phyloP scores from a whole-genome alignment of 331 rosid genomes.

The Quercus tomentella region DNA sequence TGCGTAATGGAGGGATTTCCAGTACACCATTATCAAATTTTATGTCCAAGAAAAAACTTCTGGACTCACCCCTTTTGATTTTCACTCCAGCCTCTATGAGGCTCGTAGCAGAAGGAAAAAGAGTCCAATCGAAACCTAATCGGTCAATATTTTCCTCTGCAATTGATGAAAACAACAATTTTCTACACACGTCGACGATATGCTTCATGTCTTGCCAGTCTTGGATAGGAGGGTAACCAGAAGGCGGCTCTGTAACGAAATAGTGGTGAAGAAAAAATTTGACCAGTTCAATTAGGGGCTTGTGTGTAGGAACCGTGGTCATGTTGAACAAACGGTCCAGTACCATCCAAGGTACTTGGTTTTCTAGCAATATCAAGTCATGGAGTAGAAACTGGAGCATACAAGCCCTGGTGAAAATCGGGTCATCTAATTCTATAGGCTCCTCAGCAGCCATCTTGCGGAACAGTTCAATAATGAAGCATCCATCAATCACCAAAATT shows the following conservation, averaged over 20 bases:
- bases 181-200: neutral
- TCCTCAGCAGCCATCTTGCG: rapidly evolving
- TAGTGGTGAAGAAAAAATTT: neutral
- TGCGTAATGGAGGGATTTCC: neutral
- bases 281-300: neutral
- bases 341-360: conserved; percentile 16
- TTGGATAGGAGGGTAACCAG: neutral
- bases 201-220: neutral
- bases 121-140: rapidly evolving
- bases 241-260: neutral
- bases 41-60: neutral
- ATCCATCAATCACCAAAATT: conserved; percentile 21
- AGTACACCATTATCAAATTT: neutral
- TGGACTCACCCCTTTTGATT: neutral
- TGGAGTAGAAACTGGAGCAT: rapidly evolving
- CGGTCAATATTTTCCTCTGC: rapidly evolving
- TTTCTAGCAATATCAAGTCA: no score
- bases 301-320: no score
- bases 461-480: conserved; percentile 1
- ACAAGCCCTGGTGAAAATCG: no score
- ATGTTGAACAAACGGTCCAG: neutral
- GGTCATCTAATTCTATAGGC: rapidly evolving
- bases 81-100: no score
- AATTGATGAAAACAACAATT: neutral
- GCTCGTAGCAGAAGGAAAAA: rapidly evolving